Conservation (phyloP, 2,329 filamentous ascomycete genomes). For the Fusarium torreyae region DNA sequence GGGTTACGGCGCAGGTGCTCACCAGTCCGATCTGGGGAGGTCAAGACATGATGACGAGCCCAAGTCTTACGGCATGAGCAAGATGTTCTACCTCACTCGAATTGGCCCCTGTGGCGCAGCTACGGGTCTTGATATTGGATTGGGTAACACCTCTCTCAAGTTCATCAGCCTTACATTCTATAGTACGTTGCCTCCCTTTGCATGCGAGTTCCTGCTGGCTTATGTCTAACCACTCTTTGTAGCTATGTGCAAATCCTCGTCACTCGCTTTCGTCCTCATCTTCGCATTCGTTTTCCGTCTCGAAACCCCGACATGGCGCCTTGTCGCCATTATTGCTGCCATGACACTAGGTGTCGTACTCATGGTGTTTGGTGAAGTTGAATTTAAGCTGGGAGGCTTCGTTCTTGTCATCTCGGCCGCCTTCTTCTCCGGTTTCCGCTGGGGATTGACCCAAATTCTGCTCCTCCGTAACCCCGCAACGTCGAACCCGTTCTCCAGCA, state of each 20-base stretch:
- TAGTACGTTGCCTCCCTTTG: slow-evolving; percentile 68
- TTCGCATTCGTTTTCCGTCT: slow-evolving; percentile 96
- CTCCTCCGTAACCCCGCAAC: slow-evolving; percentile 94
- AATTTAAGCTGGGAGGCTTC: slow-evolving; percentile 90
- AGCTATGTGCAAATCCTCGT: slow-evolving; percentile 99
- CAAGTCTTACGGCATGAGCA: slow-evolving; percentile 79
- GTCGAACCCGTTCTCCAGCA: slow-evolving; percentile 95
- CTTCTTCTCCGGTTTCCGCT: slow-evolving; percentile 96
- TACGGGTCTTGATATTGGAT: slow-evolving; percentile 93
- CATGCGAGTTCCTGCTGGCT: not conserved
- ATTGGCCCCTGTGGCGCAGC: slow-evolving; percentile 93
- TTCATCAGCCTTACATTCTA: slow-evolving; percentile 98
- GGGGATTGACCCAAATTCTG: slow-evolving; percentile 98
- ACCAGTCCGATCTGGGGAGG: slow-evolving; percentile 64
- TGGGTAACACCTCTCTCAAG: slow-evolving; percentile 95
- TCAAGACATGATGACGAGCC: slow-evolving; percentile 69
- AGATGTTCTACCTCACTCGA: slow-evolving; percentile 90
- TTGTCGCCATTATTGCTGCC: slow-evolving; percentile 87
- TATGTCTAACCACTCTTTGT: slow-evolving; percentile 11
- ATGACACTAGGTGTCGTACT: slow-evolving; percentile 97
- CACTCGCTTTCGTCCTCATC: slow-evolving; percentile 92
- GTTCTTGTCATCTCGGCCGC: slow-evolving; percentile 92
- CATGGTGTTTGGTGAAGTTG: slow-evolving; percentile 97
- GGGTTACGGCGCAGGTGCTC: slow-evolving; percentile 57
- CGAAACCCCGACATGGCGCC: slow-evolving; percentile 86